Conservation (phyloP, 2,329 filamentous ascomycete genomes). For the Ophiostoma sp. region DNA sequence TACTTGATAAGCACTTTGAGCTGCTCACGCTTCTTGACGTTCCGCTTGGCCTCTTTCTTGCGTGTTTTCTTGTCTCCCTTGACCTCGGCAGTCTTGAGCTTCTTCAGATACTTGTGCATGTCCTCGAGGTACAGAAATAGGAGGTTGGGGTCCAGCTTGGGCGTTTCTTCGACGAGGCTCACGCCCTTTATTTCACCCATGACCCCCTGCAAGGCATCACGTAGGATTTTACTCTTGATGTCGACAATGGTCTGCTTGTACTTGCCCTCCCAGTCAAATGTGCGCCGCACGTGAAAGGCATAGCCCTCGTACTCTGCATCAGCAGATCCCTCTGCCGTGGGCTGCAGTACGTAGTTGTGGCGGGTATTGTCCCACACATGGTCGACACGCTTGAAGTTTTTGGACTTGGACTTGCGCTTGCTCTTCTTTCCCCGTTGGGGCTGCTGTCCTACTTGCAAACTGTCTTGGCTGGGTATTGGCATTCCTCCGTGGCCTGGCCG, state of each 20-base stretch:
- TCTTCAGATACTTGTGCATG: conserved; percentile 58
- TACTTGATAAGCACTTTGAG: conserved; percentile 54
- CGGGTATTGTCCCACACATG: conserved; percentile 49
- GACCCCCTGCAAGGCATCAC: conserved; percentile 63
- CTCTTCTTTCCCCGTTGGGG: background rate
- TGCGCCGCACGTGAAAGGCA: conserved; percentile 75
- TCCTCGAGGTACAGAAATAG: conserved; percentile 75
- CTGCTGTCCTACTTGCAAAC: background rate
- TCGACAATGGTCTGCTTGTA: conserved; percentile 69
- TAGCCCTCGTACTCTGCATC: conserved; percentile 67
- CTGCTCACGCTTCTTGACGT: conserved; percentile 55
- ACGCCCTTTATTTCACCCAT: conserved; percentile 74
- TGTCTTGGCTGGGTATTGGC: background rate
- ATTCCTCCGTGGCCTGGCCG: background rate
- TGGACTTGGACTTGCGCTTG: conserved; percentile 26
- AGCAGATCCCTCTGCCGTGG: conserved; percentile 44
- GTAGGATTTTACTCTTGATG: conserved; percentile 76
- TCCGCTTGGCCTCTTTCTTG: conserved; percentile 55
- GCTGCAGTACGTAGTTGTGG: conserved; percentile 51
- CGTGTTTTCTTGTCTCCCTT: conserved; percentile 50
- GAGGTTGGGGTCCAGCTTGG: conserved; percentile 65
- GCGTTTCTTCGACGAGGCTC: conserved; percentile 73
- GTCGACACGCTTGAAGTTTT: conserved; percentile 50
- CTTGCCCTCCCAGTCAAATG: conserved; percentile 80
- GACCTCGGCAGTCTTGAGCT: conserved; percentile 55